These are phyloP conservation scores for Nicotiana noctiflora DNA, from an alignment of 257 asterid species.

Conservation along the genomic window DNA sequence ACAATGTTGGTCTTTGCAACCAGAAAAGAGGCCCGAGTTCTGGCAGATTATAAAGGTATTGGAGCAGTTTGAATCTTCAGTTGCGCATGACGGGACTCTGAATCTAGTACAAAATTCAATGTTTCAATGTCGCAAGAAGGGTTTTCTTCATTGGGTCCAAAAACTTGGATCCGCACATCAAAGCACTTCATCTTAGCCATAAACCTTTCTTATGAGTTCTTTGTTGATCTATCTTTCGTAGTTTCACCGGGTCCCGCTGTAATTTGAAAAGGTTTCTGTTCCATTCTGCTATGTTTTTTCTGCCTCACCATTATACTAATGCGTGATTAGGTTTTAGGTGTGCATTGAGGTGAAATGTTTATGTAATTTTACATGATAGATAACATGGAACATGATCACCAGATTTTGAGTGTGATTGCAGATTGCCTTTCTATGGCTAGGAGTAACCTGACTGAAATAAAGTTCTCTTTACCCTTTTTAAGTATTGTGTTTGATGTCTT, in stretches of 20 bases:
- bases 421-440: not conserved
- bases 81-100: slow-evolving; percentile 37
- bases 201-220: slow-evolving; percentile 27
- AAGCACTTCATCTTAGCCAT: slow-evolving; percentile 20
- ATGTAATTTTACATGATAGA: slow-evolving; percentile 15
- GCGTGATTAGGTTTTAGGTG: slow-evolving; percentile 13
- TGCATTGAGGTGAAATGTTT: slow-evolving; percentile 5
- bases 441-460: not conserved
- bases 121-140: slow-evolving; percentile 20
- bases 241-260: slow-evolving; percentile 14
- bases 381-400: slow-evolving; percentile 7
- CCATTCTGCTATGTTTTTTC: slow-evolving; percentile 6
- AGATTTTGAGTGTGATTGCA: slow-evolving; percentile 8
- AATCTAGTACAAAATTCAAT: slow-evolving; percentile 21
- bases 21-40: slow-evolving; percentile 44
- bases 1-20: slow-evolving; percentile 40
- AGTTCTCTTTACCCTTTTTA: not conserved
- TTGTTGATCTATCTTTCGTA: slow-evolving; percentile 14
- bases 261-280: slow-evolving; percentile 14
- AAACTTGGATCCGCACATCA: slow-evolving; percentile 35
- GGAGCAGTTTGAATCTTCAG: slow-evolving; percentile 33
- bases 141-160: slow-evolving; percentile 40
- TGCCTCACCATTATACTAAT: slow-evolving; percentile 17
- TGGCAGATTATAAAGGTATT: slow-evolving; percentile 38
- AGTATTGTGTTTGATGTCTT: not conserved